Base-by-base conservation (phyloP, 768 basidiomycete species). In the Mycena haematopus region DNA sequence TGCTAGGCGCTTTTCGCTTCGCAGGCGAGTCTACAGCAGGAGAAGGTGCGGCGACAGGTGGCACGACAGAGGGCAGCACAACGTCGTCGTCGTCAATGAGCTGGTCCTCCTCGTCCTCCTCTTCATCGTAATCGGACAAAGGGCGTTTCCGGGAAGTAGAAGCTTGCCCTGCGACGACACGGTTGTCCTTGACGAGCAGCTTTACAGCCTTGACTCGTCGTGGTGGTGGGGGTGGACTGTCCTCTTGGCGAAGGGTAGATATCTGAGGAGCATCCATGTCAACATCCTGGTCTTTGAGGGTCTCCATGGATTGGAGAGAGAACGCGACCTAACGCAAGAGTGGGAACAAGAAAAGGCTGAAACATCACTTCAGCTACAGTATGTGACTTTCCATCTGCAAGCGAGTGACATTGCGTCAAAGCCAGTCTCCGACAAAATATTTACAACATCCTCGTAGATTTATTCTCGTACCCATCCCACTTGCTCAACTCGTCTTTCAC, bases 211-310 rank as follows among this genome's bases (percentile, higher is more conserved):
- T 36, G 36, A 36, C 81, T 56, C 79, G 78, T 82, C 58, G 75
- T 73, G 33, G 74, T 50, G 76, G 73, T 4, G 88, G 88, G 17
- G 91, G 87, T 52, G 90, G 89, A n/a, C 84, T 84, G 13, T 83
- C 82, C 62, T 92, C 91, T 51, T 92, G 89, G 35, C 79, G 81
- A 35, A 93, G 83, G 29, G 88, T 93, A 25, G 91, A 93, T 57
- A 93, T 93, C 67, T 87, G 87, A 38, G 92, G 92, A 35, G 91
- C 89, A 40, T 92, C 92, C 89, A 92, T 91, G 67, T 84, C 81
- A 50, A 81, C 74, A 70, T 84, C 83, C 44, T 79, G 75, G 71
- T 80, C 79, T 77, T 78, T 78, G 25, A 55, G 59, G 58, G 65
- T 65, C 66, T 68, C 51, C 70, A 72, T 70, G 67, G 61, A 64